phyloP scores from a whole-genome alignment of 2,329 filamentous ascomycete species.

The Cytospora chrysosperma region DNA sequence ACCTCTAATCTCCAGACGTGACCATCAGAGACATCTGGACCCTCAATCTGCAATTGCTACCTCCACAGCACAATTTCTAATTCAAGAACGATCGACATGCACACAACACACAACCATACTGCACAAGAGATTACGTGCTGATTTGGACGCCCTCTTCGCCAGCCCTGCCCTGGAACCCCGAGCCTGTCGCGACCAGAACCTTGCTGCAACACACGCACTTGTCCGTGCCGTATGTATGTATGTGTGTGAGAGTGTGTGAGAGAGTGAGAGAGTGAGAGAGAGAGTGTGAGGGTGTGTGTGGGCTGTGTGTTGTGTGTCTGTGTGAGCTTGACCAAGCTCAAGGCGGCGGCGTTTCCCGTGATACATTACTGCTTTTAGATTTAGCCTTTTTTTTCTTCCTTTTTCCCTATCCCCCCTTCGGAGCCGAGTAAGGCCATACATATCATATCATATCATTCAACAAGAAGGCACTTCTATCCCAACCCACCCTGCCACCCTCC shows the following conservation, averaged over 20 bases:
- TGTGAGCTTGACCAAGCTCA: not conserved
- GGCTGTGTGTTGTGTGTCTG: too few relatives aligned
- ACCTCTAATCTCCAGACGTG: slow-evolving; percentile 8
- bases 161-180: not conserved
- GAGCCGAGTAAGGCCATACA: not conserved
- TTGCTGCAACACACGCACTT: not conserved
- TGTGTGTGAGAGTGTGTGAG: not conserved
- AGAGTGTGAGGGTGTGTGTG: not conserved
- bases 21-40: not conserved
- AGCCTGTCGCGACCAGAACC: not conserved
- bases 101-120: slow-evolving; percentile 4
- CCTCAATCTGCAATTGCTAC: slow-evolving; percentile 11
- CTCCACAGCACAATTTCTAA: slow-evolving; percentile 23
- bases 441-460: not conserved
- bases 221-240: not conserved
- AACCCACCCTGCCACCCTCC: not conserved
- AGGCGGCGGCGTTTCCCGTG: not conserved
- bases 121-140: slow-evolving; percentile 21
- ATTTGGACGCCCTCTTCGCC: slow-evolving; percentile 19
- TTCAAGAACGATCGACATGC: slow-evolving; percentile 21
- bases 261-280: not conserved
- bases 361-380: not conserved
- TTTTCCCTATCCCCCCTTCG: not conserved
- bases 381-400: not conserved
- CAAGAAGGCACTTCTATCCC: not conserved